These are phyloP conservation scores for Puccinia coronata DNA, from an alignment of 1,284 basidiomycete genomes.

Conservation along the genomic window DNA sequence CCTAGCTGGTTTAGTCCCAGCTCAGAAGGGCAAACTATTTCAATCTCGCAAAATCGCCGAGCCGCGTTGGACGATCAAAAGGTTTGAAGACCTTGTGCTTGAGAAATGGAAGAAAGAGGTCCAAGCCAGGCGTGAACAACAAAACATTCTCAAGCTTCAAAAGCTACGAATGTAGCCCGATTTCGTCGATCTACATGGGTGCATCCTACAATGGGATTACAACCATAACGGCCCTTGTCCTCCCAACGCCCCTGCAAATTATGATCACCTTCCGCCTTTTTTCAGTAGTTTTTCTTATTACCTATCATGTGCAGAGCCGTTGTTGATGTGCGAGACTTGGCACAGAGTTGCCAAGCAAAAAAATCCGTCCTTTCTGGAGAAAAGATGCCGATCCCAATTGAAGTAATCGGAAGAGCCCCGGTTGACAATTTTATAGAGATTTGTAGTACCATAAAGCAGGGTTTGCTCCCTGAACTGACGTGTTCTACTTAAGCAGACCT, in stretches of 20 bases:
- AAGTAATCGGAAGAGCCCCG: constrained; percentile 68
- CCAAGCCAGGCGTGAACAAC: constrained; percentile 65
- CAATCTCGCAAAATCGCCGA: constrained; percentile 46
- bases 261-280: constrained; percentile 66
- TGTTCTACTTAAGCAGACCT: constrained; percentile 51
- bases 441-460: constrained; percentile 65
- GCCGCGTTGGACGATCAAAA: constrained; percentile 45
- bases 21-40: constrained; percentile 42
- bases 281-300: constrained; percentile 74
- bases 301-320: constrained; percentile 74
- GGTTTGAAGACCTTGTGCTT: constrained; percentile 34
- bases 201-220: constrained; percentile 85
- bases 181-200: constrained; percentile 73
- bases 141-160: constrained; percentile 65
- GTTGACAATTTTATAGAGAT: constrained; percentile 74
- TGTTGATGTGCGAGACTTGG: constrained; percentile 90
- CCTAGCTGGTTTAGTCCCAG: constrained; percentile 27
- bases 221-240: constrained; percentile 67
- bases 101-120: constrained; percentile 40
- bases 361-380: constrained; percentile 66
- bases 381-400: constrained; percentile 63
- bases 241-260: constrained; percentile 63
- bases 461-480: constrained; percentile 41
- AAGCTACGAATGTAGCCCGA: constrained; percentile 78
- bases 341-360: constrained; percentile 73